Evolutionary conservation across 176 grass and related monocot species (phyloP), one percentile per base, ranked within the genome.

Genomic region (Carex pumila): DNA sequence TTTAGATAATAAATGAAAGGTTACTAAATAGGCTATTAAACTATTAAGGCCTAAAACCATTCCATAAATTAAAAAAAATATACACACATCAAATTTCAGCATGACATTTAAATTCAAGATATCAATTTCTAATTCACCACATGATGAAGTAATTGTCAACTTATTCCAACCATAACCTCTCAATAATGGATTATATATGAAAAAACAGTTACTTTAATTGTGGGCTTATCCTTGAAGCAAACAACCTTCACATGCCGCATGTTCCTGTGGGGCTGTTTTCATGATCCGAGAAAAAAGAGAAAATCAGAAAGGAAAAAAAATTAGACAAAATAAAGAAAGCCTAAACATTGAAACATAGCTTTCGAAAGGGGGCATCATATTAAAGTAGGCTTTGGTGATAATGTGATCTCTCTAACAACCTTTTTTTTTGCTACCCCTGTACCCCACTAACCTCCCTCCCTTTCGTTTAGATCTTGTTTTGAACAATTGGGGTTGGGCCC

Each of bases 171-270:
- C 15, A 30, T 74, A 25, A 50, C 34, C 6, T 60, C 14, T 37
- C 8, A 73, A 49, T 73, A 0, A 2, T 73, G 43, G n/a, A 50
- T 50, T 50, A 50, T 50, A 50, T 50, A 50, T 50, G 47, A 50
- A 50, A 50, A 50, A 50, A 12, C 47, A 50, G 10, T 11, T 22
- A 11, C 47, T 50, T 22, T 31, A 32, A 81, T 10, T 78, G 19
- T 69, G 72, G 60, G 65, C 21, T 86, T 88, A 81, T 77, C 66
- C 88, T 45, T 79, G 82, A 87, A 84, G 72, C 73, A 94, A 81
- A 87, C 88, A 88, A 68, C 87, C 88, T 88, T 88, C 90, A 92
- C 90, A 92, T 90, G 86, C 72, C 61, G 86, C 92, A 88, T 82
- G 83, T 92, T 92, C 75, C 49, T 81, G 85, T 89, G 89, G 89